Evolutionary conservation across 164 flowering plant species (phyloP), one percentile per base, ranked within the genome.

Genomic region (Echeveria elegans): DNA sequence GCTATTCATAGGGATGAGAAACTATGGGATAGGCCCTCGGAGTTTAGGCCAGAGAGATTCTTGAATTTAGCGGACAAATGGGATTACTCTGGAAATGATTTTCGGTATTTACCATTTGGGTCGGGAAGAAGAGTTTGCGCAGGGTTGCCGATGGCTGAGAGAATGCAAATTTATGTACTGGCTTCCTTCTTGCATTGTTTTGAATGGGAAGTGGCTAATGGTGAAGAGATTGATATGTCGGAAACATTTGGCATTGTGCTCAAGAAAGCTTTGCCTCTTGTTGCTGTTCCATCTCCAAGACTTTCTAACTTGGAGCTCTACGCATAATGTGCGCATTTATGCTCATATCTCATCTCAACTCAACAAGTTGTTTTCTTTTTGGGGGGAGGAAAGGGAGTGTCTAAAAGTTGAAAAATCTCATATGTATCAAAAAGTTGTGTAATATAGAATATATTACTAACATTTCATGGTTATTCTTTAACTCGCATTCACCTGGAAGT

Each of bases 51-150:
- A 0, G 78, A 79, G 63, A 75, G 88, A 70, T 82, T 85, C 50
- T 64, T 80, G 30, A 28, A 45, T 59, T 26, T 18, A 9, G 7
- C 67, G 0, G 48, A 31, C 1, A 73, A 69, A 9, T 66, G 47
- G 38, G 80, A 83, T 40, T 77, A 45, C 11, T 12, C 9, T 10
- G 85, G 87, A 12, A 79, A 79, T 24, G 65, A 78, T 47, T 73
- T 79, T 31, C 52, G 64, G 23, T 85, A 75, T 52, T 61, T 85
- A 36, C 86, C 88, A 1, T 87, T 85, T 53, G 86, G 88, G 4
- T 80, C 83, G 0, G 85, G 88, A 26, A 71, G 86, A 43, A 81
- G 89, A 67, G 66, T 78, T 0, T 85, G 89, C 65, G 69, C 81
- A 0, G 92, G 89, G 15, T 28, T 82, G 21, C 63, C 77, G 0